phyloP scores from a whole-genome alignment of 2,329 filamentous ascomycete genomes.

The Didymella segeticola region DNA sequence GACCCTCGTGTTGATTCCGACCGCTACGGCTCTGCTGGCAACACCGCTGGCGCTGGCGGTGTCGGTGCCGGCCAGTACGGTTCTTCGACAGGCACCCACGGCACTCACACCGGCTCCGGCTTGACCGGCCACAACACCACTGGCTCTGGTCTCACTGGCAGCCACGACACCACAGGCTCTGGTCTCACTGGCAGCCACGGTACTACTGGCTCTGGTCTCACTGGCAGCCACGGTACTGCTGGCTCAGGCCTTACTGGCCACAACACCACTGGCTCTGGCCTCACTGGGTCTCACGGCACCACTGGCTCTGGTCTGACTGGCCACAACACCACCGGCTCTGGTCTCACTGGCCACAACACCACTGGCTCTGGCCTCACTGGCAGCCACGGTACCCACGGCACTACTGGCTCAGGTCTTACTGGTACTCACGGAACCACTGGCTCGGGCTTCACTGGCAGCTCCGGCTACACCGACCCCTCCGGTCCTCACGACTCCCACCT shows the following conservation, averaged over 20 bases:
- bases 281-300: constrained; percentile 13
- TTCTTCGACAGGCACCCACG: constrained; percentile 6
- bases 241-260: constrained; percentile 17
- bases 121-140: constrained; percentile 9
- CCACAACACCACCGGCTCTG: constrained; percentile 12
- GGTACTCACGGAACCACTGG: constrained; percentile 14
- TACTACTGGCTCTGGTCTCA: constrained; percentile 17
- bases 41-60: constrained; percentile 25
- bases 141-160: constrained; percentile 6
- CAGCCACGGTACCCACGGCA: constrained; percentile 13
- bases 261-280: constrained; percentile 16
- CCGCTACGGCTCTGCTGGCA: constrained; percentile 31
- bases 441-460: constrained; percentile 12
- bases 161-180: constrained; percentile 15
- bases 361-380: constrained; percentile 8
- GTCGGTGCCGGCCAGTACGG: constrained; percentile 19
- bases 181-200: constrained; percentile 15
- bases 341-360: constrained; percentile 10
- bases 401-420: constrained; percentile 9
- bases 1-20: constrained; percentile 42
- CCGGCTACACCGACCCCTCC: constrained; percentile 27
- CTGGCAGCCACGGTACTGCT: constrained; percentile 13
- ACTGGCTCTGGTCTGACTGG: constrained; percentile 16
- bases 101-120: constrained; percentile 15
- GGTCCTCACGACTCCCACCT: constrained; percentile 39